These are phyloP conservation scores for Trichoderma asperelloides DNA, from an alignment of 495 filamentous ascomycete genomes.

Conservation along the genomic window DNA sequence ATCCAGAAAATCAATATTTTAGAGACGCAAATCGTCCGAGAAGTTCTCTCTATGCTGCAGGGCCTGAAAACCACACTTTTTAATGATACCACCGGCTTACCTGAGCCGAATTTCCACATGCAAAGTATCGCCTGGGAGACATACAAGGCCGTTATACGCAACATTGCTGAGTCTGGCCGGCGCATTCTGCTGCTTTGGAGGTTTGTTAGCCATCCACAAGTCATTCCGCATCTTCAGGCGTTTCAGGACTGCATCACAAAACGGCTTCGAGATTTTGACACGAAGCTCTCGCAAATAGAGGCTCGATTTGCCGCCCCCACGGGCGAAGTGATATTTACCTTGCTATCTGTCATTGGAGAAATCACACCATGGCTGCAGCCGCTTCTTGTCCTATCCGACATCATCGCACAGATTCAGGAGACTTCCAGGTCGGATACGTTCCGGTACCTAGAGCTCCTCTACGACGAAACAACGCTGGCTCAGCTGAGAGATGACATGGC, in stretches of 20 bases:
- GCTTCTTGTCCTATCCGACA: conserved; percentile 45
- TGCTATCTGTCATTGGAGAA: conserved; percentile 55
- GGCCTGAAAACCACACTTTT: conserved; percentile 72
- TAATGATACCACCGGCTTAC: conserved; percentile 26
- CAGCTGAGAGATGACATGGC: conserved; percentile 58
- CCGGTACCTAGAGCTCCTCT: conserved; percentile 65
- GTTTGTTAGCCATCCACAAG: conserved; percentile 23
- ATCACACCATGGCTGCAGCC: conserved; percentile 43
- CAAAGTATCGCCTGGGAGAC: conserved; percentile 31
- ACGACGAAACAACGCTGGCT: conserved; percentile 52
- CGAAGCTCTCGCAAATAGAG: conserved; percentile 35
- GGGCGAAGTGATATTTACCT: conserved; percentile 38
- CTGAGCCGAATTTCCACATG: conserved; percentile 27
- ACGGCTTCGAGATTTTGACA: conserved; percentile 35
- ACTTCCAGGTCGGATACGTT: conserved; percentile 35
- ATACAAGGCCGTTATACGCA: conserved; percentile 29
- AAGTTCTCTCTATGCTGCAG: conserved; percentile 75
- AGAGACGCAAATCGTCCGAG: conserved; percentile 66
- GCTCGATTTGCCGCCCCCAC: conserved; percentile 31
- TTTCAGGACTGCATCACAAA: conserved; percentile 37
- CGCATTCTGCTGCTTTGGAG: conserved; percentile 29
- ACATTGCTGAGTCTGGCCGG: conserved; percentile 31
- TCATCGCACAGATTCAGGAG: conserved; percentile 32
- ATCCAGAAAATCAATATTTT: conserved; percentile 45
- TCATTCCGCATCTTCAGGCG: conserved; percentile 39